These are phyloP conservation scores for Tulasnella sp. DNA, from an alignment of 768 basidiomycete species.

Conservation along the genomic window DNA sequence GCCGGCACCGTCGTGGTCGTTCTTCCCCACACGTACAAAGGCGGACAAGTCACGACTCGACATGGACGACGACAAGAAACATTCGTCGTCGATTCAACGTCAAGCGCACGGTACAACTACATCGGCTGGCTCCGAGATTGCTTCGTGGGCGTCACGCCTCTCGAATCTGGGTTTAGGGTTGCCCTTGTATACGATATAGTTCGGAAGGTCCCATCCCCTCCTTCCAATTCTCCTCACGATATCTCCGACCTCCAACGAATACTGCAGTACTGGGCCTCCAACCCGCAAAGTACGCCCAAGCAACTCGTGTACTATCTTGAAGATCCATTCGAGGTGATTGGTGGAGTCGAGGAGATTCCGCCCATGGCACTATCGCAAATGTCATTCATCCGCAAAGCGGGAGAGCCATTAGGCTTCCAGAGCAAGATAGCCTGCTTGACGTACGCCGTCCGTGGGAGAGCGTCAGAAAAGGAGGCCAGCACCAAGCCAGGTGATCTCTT, in stretches of 20 bases:
- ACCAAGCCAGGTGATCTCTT: not conserved
- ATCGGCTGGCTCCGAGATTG: not conserved
- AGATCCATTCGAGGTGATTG: constrained; percentile 9
- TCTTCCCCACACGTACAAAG: not conserved
- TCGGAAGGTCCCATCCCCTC: not conserved
- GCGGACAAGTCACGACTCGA: not conserved
- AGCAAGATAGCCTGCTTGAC: not conserved
- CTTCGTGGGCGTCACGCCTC: not conserved
- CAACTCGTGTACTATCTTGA: constrained; percentile 19
- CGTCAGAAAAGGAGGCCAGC: not conserved
- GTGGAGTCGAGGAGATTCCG: constrained; percentile 9
- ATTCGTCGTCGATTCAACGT: not conserved
- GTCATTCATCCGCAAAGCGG: constrained; percentile 12
- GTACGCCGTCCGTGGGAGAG: not conserved
- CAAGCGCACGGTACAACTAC: not conserved
- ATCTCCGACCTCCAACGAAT: not conserved
- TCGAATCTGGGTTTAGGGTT: constrained; percentile 15
- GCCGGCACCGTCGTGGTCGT: constrained; percentile 1
- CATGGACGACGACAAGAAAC: not conserved
- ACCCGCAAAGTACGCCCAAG: not conserved
- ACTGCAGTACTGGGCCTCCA: not conserved
- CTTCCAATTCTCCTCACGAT: not conserved
- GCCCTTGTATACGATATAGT: constrained; percentile 9
- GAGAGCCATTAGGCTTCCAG: not conserved
- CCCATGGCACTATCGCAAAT: constrained; percentile 11